phyloP scores from a whole-genome alignment of 2,329 filamentous ascomycete species.

The Colletotrichum coccodes region DNA sequence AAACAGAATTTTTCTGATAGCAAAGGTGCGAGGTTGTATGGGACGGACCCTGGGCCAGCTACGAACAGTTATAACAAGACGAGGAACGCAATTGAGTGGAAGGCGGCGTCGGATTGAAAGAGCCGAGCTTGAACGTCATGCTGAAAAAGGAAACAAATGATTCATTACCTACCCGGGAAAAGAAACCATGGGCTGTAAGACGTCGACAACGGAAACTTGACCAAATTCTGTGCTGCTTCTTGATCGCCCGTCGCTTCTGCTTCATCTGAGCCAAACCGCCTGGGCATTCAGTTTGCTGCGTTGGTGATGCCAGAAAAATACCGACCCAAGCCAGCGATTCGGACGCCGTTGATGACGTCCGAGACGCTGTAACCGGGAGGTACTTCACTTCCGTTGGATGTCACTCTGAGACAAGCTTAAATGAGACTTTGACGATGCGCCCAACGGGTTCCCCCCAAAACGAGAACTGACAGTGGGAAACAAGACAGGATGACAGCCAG shows the following conservation, averaged over 20 bases:
- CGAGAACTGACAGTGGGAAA: neutral
- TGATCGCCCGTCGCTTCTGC: too few relatives aligned
- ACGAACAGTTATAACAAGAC: neutral
- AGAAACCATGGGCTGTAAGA: neutral
- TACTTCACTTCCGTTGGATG: neutral
- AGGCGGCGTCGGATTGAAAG: neutral
- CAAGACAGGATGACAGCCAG: slow-evolving; percentile 25
- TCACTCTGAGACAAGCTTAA: slow-evolving; percentile 10
- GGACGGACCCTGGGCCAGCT: too few relatives aligned
- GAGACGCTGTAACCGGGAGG: neutral
- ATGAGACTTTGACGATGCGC: slow-evolving; percentile 7
- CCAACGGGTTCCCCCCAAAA: neutral
- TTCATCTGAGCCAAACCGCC: neutral
- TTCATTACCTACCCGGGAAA: too few relatives aligned
- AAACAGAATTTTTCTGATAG: too few relatives aligned
- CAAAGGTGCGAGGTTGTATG: too few relatives aligned
- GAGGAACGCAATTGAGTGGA: neutral
- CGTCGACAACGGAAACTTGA: neutral
- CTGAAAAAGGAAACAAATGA: too few relatives aligned
- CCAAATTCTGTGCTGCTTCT: neutral
- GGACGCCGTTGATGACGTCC: neutral
- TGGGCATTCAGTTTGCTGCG: neutral
- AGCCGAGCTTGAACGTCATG: neutral
- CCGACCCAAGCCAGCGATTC: neutral
- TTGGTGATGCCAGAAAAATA: neutral